Conservation (phyloP, 2,329 filamentous ascomycete genomes). For the Alternaria rosae region DNA sequence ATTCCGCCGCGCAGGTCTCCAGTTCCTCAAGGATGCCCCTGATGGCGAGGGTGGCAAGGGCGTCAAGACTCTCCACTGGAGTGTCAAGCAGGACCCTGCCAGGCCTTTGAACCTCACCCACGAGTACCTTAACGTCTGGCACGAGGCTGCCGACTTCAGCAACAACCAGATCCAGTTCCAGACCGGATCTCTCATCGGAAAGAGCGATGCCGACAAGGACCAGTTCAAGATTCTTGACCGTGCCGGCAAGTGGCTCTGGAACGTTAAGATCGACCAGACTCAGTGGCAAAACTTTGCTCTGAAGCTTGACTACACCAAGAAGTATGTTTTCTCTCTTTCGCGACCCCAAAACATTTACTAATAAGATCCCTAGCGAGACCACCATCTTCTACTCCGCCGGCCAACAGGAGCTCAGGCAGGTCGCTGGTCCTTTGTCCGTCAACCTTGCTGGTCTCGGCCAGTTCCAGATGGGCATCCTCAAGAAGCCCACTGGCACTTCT, state of each 20-base stretch:
- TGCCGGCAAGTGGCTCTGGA: slow-evolving; percentile 55
- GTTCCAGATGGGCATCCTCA: slow-evolving; percentile 68
- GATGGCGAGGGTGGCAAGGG: slow-evolving; percentile 62
- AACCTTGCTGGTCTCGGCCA: slow-evolving; percentile 66
- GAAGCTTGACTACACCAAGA: slow-evolving; percentile 63
- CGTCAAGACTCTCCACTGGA: slow-evolving; percentile 69
- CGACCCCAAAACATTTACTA: neutral
- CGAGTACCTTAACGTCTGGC: slow-evolving; percentile 62
- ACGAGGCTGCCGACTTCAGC: slow-evolving; percentile 51
- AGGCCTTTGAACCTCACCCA: slow-evolving; percentile 66
- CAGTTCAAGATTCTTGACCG: slow-evolving; percentile 52
- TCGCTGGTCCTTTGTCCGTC: slow-evolving; percentile 58
- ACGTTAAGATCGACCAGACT: slow-evolving; percentile 58
- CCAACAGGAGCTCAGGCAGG: slow-evolving; percentile 54
- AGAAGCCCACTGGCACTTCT: slow-evolving; percentile 63
- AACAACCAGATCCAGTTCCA: slow-evolving; percentile 59
- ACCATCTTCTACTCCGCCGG: slow-evolving; percentile 66
- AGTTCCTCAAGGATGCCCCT: slow-evolving; percentile 59
- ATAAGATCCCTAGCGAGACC: slow-evolving; percentile 55
- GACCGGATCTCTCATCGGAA: slow-evolving; percentile 60
- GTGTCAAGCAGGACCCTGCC: slow-evolving; percentile 60
- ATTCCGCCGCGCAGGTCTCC: slow-evolving; percentile 67
- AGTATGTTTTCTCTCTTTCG: slow-evolving; percentile 51
- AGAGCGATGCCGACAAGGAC: slow-evolving; percentile 54
- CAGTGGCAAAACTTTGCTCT: slow-evolving; percentile 70